phyloP scores from a whole-genome alignment of 495 filamentous ascomycete genomes.

The Lophiostoma macrostomum region DNA sequence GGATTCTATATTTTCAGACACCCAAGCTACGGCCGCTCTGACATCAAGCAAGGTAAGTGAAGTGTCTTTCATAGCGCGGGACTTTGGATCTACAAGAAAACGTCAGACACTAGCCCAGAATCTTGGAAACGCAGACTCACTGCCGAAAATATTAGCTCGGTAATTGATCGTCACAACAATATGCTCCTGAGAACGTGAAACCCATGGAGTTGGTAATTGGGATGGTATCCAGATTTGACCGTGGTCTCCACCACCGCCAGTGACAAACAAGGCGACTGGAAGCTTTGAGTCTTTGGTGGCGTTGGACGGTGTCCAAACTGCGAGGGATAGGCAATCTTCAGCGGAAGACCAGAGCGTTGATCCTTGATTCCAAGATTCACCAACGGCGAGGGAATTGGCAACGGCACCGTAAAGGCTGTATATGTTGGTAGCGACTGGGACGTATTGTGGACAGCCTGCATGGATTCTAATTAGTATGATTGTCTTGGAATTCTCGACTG shows the following conservation, averaged over 20 bases:
- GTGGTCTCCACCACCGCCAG: background rate
- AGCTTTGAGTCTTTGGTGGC: background rate
- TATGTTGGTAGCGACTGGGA: no score
- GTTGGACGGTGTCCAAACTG: constrained; percentile 8
- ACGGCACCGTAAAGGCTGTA: no score
- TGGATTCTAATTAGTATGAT: no score
- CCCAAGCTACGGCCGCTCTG: constrained; percentile 44
- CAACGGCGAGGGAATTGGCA: no score
- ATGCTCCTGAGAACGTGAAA: constrained; percentile 15
- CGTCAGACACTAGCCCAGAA: no score
- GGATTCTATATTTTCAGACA: constrained; percentile 36
- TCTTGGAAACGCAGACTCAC: no score
- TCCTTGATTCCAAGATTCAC: no score
- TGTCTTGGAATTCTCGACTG: no score
- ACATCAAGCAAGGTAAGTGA: constrained; percentile 43
- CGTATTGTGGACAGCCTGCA: no score
- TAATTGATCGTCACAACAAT: constrained; percentile 58
- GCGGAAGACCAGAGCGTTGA: no score
- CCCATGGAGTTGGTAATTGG: constrained; percentile 9
- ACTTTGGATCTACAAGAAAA: no score
- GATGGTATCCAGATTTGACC: constrained; percentile 11
- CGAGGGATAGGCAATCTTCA: constrained; percentile 32
- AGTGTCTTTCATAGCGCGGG: constrained; percentile 43
- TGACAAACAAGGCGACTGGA: constrained; percentile 15
- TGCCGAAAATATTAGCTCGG: constrained; percentile 34